Base-by-base conservation (phyloP, 305 asterid genomes). In the Solanum hybrid region DNA sequence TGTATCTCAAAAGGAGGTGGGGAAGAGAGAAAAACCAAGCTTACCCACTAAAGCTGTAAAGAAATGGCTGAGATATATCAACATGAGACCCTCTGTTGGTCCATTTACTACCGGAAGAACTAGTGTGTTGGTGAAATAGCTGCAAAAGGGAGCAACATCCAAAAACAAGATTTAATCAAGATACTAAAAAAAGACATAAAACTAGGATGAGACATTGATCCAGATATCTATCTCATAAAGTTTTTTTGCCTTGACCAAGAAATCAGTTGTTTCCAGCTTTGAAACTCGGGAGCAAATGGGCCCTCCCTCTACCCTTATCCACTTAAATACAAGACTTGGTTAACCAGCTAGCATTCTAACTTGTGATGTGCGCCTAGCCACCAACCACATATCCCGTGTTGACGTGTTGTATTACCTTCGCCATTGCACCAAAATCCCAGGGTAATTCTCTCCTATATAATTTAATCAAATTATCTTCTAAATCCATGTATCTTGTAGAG, bases 41-140 rank as follows among this genome's bases (percentile, higher is more conserved):
- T 85, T 96, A 97, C 99, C 99, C 90, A 97, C 98, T 86, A 95
- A 68, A 89, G 97, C 95, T 90, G 99, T 97, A 93, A 96, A 95
- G 93, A 93, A 93, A 91, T 97, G 99, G 94, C 90, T 91, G 91
- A 92, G 27, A 90, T 95, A 97, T 94, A 97, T 97, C 96, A 96
- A 79, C 98, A 96, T 91, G 92, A 97, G 99, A 89, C 99, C 99
- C 93, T 97, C 98, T 10, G 99, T 97, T 80, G 99, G 98, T 90
- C 99, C 99, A 93, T 97, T 97, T 90, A 97, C 88, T 26, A 90
- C 98, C 3, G 99, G 99, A 93, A 97, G 98, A 92, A 97, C 95
- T 88, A 97, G 97, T 61, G 99, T 96, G 89, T 96, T 94, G 93
- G 98, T 97, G 94, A 97, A 97, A 93, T 91, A 97, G 93, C 99